phyloP scores from a whole-genome alignment of 192 early-diverging fungal species.

The Entomortierella chlamydospora region DNA sequence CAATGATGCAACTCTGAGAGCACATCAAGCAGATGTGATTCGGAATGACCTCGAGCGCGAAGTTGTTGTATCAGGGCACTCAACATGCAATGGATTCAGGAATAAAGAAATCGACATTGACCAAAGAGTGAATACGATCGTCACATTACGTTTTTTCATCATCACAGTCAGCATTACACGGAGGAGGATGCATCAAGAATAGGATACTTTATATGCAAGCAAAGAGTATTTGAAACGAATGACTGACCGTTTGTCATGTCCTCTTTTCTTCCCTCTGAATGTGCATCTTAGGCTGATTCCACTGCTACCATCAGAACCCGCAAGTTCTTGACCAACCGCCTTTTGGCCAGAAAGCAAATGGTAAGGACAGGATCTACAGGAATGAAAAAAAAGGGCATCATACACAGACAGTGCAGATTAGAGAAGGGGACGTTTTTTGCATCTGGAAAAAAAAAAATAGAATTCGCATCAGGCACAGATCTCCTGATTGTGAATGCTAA shows the following conservation, averaged over 20 bases:
- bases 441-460: not conserved
- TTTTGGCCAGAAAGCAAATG: constrained; percentile 98
- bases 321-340: constrained; percentile 99
- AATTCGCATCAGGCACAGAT: not conserved
- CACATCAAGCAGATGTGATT: not conserved
- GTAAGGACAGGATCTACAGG: constrained; percentile 58
- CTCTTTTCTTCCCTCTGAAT: not conserved
- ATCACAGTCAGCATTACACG: not conserved
- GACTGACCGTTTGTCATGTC: constrained; percentile 4
- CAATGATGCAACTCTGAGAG: not conserved
- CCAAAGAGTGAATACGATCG: too few relatives aligned
- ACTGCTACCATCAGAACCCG: constrained; percentile 96
- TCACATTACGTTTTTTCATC: too few relatives aligned
- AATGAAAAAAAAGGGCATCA: constrained; percentile 49
- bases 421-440: not conserved
- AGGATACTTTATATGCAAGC: not conserved
- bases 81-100: too few relatives aligned
- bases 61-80: not conserved
- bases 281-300: constrained; percentile 54
- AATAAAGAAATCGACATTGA: too few relatives aligned
- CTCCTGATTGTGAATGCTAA: not conserved
- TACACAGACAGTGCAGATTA: constrained; percentile 60
- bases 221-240: not conserved
- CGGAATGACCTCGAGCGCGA: not conserved
- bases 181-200: not conserved